A percentile compares a stretch with the other conserved stretches of the same genome.
Conservation (phyloP, 75 land plant species). For the Azolla pinnata region DNA sequence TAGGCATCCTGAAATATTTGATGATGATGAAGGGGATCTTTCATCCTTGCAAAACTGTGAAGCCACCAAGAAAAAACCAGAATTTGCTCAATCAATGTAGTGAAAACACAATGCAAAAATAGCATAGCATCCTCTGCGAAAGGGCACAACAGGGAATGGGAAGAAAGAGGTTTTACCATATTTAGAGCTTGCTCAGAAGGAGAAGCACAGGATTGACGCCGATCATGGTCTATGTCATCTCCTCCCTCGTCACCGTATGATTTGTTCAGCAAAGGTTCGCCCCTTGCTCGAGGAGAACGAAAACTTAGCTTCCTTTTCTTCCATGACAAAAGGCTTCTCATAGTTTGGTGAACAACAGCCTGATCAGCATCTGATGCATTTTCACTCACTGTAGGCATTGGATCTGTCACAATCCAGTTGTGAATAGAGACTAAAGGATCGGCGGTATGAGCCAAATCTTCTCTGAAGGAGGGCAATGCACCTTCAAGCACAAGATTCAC, state of each 20-base stretch:
- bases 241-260: conserved; percentile 87
- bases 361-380: conserved; percentile 29
- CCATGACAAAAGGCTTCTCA: conserved; percentile 62
- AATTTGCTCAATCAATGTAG: no score
- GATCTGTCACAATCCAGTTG: conserved; percentile 38
- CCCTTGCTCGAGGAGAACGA: conserved; percentile 60
- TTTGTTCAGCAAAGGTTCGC: conserved; percentile 79
- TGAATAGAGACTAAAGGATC: conserved; percentile 14
- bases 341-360: conserved; percentile 28
- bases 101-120: background rate
- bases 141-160: no score
- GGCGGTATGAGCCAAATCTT: no score
- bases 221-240: conserved; percentile 91
- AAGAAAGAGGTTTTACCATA: no score
- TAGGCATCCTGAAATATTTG: conserved; percentile 14
- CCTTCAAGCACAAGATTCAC: conserved; percentile 51
- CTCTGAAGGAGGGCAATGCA: conserved; percentile 30
- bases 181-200: conserved; percentile 30
- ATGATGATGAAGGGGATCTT: background rate
- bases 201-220: conserved; percentile 54
- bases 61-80: background rate
- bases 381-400: conserved; percentile 26
- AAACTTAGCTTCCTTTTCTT: conserved; percentile 65
- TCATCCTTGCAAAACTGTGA: conserved; percentile 11
- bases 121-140: no score